Evolutionary conservation across 345 rosid species (phyloP), one percentile per base, ranked within the genome.

Genomic region (Excoecaria cochinchinensis): DNA sequence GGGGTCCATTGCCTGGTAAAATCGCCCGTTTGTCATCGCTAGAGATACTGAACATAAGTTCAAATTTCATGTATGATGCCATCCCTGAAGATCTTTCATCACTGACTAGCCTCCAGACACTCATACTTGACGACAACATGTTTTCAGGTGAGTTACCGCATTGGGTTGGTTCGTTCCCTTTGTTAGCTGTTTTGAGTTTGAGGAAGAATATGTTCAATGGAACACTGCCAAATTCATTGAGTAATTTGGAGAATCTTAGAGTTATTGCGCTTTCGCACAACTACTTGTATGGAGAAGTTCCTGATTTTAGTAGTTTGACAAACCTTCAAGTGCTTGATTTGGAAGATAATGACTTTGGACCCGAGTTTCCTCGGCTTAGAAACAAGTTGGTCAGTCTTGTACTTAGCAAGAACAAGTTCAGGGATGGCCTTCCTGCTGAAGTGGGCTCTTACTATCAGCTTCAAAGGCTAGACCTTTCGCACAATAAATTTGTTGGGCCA

Each of bases 311-410:
- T 77, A 70, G 81, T 75, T 86, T 91, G 85, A 87, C 87, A 60
- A 90, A 93, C 81, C 95, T 95, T 84, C 97, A 91, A 77, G 91
- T 89, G 44, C 90, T 95, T 71, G 97, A 93, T 79, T 81, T 95
- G 79, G 94, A 89, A 85, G 91, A 91, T 74, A 93, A 95, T 86
- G 84, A 86, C 69, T 86, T 91, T 0, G 92, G 95, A 73, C 92
- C 97, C 25, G 71, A 75, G 78, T 89, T 93, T 86, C 99, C 98
- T 56, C 79, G 67, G 80, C 83, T 92, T 73, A 87, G 97, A 52
- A 80, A 82, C 81, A 95, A 89, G 86, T 74, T 95, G 81, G 88
- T 88, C 25, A 86, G 85, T 38, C 86, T 95, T 59, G 84, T 88
- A 36, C 84, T 95, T 78, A 89, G 94, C 71, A 89, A 87, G 84